These are phyloP conservation scores for Microsporum audouinii DNA, from an alignment of 2,329 filamentous ascomycete species.

Conservation along the genomic window DNA sequence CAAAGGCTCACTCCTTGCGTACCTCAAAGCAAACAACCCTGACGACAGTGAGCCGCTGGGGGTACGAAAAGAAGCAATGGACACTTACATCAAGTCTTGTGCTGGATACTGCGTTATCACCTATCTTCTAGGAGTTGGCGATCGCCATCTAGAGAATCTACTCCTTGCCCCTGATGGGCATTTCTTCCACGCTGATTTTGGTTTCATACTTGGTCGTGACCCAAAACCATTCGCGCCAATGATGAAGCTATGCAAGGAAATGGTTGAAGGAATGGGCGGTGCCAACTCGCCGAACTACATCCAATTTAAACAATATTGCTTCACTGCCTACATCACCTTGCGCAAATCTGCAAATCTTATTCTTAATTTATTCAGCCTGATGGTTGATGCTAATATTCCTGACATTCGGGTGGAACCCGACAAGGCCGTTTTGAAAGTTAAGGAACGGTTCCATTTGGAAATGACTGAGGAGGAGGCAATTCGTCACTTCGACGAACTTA, in stretches of 20 bases:
- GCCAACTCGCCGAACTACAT: constrained; percentile 67
- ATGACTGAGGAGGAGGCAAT: constrained; percentile 87
- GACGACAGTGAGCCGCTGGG: constrained; percentile 71
- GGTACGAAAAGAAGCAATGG: constrained; percentile 81
- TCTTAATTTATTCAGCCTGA: constrained; percentile 86
- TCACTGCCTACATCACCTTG: constrained; percentile 83
- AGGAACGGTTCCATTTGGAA: constrained; percentile 87
- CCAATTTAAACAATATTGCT: constrained; percentile 90
- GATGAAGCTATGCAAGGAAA: constrained; percentile 95
- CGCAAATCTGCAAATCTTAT: constrained; percentile 85
- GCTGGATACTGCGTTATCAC: constrained; percentile 98
- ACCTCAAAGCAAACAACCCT: constrained; percentile 79
- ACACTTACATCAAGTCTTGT: constrained; percentile 90
- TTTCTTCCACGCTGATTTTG: constrained; percentile 98
- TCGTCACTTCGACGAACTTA: constrained; percentile 72
- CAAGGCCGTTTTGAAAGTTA: constrained; percentile 87
- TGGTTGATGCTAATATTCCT: constrained; percentile 95
- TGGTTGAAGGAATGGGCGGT: constrained; percentile 98
- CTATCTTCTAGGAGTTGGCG: constrained; percentile 90
- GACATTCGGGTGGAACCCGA: constrained; percentile 88
- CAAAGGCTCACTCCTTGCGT: constrained; percentile 64
- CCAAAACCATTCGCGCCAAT: constrained; percentile 94
- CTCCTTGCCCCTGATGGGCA: constrained; percentile 79
- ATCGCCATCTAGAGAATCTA: constrained; percentile 90
- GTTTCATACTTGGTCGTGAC: constrained; percentile 92